Base-by-base conservation (phyloP, 768 basidiomycete species). In the Tylopilus plumbeoviolaceoides region DNA sequence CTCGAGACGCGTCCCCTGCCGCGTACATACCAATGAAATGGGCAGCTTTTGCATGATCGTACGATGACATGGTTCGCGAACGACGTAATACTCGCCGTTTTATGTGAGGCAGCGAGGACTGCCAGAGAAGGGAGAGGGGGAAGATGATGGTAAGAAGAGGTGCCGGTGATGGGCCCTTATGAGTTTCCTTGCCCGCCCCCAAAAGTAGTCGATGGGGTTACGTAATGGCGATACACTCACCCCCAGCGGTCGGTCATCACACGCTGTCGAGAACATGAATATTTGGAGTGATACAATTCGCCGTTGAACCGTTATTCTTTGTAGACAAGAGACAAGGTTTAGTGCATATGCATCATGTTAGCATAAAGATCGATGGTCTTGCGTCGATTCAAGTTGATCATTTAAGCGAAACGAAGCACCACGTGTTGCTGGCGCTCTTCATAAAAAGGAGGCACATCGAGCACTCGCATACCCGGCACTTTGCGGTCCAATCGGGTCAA, bases 31-130 rank as follows among this genome's bases (percentile, higher is more conserved):
- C 83, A 56, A 85, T 81, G 67, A 84, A 85, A 47, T 84, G 83
- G 30, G 81, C 69, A 55, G 82, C 80, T 73, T 75, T 82, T 56
- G 77, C 72, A 64, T 82, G 81, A 63, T 84, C 82, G 59, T 78
- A 75, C 25, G 70, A 59, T 61, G 66, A 56, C 67, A 69, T 69
- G 40, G 31, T 59, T 60, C 36, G 45, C 23, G 17, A 52, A 54
- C 25, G 43, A 53, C 35, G 43, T 41, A 25, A 36, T 21, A 20
- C 12, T 58, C 53, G 54, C 51, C 20, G 39, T 18, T 57, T 20
- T 60, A 49, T 45, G 47, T 15, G 28, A 15, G 25, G 36, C 59
- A 53, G 44, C 6, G 21, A 40, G 5, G 21, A 54, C 49, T 52
- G 40, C 50, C 54, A 59, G 45, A 40, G 36, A 48, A 12, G 15